Evolutionary conservation across 2,329 filamentous ascomycete genomes (phyloP).

Genomic region (Diaporthe citriasiana): DNA sequence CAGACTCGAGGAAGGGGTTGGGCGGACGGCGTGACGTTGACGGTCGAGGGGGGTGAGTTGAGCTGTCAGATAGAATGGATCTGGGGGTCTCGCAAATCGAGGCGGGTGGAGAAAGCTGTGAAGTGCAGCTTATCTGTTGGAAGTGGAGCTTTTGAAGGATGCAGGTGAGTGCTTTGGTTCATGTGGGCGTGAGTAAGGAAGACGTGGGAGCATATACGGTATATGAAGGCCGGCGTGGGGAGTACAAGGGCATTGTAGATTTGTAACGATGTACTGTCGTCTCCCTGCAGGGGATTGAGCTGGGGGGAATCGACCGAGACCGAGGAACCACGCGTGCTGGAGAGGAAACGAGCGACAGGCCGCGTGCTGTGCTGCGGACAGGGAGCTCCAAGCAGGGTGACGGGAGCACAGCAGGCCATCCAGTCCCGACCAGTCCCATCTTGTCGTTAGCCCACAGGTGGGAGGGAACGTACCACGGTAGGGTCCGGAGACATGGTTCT

Average conservation of each 20-base stretch:
- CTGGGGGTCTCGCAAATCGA: conserved; percentile 12
- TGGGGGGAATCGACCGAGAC: conserved; percentile 33
- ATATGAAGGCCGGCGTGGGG: conserved; percentile 34
- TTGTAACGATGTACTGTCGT: neutral
- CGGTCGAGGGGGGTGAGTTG: conserved; percentile 1
- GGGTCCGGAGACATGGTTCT: conserved; percentile 15
- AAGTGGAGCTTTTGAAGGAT: conserved; percentile 31
- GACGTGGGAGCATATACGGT: conserved; percentile 33
- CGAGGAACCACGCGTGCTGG: conserved; percentile 26
- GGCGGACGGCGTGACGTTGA: conserved; percentile 13
- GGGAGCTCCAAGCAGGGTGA: conserved; percentile 32
- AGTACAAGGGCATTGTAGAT: conserved; percentile 24
- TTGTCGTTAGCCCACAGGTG: conserved; percentile 12
- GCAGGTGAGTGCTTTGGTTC: conserved; percentile 24
- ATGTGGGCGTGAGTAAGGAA: conserved; percentile 30
- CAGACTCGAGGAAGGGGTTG: conserved; percentile 19
- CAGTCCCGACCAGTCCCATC: conserved; percentile 3
- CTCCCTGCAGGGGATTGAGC: conserved; percentile 18
- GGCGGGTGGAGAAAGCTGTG: conserved; percentile 33
- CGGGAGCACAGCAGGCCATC: conserved; percentile 17
- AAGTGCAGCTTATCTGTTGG: conserved; percentile 27
- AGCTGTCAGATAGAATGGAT: conserved; percentile 25
- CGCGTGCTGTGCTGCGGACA: conserved; percentile 18
- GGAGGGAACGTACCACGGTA: conserved; percentile 26
- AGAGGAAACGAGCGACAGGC: conserved; percentile 30